phyloP scores from a whole-genome alignment of 108 stramenopile species.

The Skeletonema menzelii region DNA sequence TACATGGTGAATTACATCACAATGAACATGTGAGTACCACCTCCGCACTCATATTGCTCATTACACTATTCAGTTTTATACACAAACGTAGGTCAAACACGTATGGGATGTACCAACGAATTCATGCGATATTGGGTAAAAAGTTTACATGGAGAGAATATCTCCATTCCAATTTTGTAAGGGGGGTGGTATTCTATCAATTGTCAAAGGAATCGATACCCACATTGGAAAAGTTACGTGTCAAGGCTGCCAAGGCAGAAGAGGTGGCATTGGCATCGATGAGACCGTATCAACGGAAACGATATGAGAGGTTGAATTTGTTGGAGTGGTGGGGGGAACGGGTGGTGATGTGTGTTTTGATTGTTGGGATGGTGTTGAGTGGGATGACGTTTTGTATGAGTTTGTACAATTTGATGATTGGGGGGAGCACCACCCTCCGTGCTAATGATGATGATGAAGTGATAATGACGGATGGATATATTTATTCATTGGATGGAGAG shows the following conservation, averaged over 20 bases:
- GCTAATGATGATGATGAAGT: not conserved
- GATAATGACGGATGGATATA: slow-evolving; percentile 18
- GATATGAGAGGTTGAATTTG: slow-evolving; percentile 15
- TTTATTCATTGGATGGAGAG: slow-evolving; percentile 42
- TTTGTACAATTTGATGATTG: slow-evolving; percentile 6
- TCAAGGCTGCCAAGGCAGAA: slow-evolving; percentile 28
- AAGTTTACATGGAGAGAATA: slow-evolving; percentile 13
- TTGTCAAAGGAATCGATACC: not conserved
- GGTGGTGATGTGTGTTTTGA: slow-evolving; percentile 8
- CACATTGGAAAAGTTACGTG: slow-evolving; percentile 15
- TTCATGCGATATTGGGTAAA: slow-evolving; percentile 30
- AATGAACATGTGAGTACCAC: not conserved
- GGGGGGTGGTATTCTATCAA: slow-evolving; percentile 9
- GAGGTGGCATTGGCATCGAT: slow-evolving; percentile 34
- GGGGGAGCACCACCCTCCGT: too few relatives aligned
- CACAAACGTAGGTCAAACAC: not conserved
- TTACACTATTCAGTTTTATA: not conserved
- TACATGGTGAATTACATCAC: slow-evolving; percentile 44
- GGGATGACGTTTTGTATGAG: slow-evolving; percentile 22
- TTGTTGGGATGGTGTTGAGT: slow-evolving; percentile 25
- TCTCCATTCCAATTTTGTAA: slow-evolving; percentile 8
- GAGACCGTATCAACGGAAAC: slow-evolving; percentile 32
- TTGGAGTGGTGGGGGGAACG: slow-evolving; percentile 1
- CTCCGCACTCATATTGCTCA: not conserved
- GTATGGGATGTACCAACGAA: not conserved